These are phyloP conservation scores for Pueraria montana DNA, from an alignment of 306 rosid genomes.

Conservation along the genomic window DNA sequence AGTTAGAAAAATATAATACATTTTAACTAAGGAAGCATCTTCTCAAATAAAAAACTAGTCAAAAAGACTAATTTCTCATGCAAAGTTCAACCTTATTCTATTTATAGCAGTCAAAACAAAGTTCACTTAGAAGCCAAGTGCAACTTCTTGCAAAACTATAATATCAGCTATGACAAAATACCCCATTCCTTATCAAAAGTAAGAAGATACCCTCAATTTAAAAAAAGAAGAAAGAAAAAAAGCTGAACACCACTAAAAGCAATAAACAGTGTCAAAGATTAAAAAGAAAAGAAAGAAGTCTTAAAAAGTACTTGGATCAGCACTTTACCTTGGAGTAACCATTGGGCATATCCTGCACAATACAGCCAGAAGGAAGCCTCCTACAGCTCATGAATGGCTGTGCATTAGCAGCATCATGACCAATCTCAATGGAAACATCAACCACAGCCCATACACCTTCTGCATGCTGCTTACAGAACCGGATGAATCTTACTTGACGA, in stretches of 20 bases:
- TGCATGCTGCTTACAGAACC: constrained; percentile 91
- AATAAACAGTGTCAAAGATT: constrained; percentile 9
- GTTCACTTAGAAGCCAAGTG: constrained; percentile 26
- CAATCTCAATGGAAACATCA: constrained; percentile 82
- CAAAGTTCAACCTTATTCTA: constrained; percentile 39
- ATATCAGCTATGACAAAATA: constrained; percentile 41
- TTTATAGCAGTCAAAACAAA: constrained; percentile 43
- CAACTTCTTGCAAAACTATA: constrained; percentile 22
- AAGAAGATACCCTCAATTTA: constrained; percentile 1
- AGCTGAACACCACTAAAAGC: background rate
- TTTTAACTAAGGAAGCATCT: constrained; percentile 63
- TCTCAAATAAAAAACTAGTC: constrained; percentile 45
- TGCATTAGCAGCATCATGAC: constrained; percentile 57
- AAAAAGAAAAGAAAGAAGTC: background rate
- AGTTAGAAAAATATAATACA: constrained; percentile 44
- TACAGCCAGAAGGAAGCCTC: constrained; percentile 94
- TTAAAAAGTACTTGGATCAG: background rate
- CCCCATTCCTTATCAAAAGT: constrained; percentile 19
- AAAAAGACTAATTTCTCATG: constrained; percentile 4
- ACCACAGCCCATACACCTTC: constrained; percentile 95
- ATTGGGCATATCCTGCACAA: constrained; percentile 93
- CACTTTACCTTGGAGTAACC: constrained; percentile 86
- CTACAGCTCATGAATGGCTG: constrained; percentile 65
- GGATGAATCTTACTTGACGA: constrained; percentile 76
- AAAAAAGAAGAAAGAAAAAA: constrained; percentile 31